Conservation (phyloP, 2,329 filamentous ascomycete species). For the Xylariaceae sp. region DNA sequence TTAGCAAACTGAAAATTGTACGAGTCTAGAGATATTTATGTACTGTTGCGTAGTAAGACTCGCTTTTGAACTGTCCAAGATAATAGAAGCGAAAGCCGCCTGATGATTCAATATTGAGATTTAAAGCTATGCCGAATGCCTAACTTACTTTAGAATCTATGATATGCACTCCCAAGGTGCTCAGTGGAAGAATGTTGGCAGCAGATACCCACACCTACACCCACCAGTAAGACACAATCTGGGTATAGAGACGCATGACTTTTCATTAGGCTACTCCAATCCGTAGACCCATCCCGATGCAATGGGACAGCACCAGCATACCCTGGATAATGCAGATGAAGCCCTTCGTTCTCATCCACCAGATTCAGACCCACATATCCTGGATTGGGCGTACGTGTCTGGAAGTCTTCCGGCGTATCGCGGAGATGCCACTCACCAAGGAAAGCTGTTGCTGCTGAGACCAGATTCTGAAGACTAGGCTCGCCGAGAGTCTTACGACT, state of each 20-base stretch:
- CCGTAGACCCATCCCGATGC: not conserved
- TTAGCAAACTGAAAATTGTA: too few relatives aligned
- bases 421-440: slow-evolving; percentile 9
- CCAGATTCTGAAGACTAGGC: slow-evolving; percentile 1
- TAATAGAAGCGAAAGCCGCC: too few relatives aligned
- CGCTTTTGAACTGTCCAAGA: too few relatives aligned
- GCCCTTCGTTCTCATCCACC: not conserved
- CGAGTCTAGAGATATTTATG: too few relatives aligned
- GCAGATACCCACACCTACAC: slow-evolving; percentile 5
- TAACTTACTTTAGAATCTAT: too few relatives aligned
- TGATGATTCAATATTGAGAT: too few relatives aligned
- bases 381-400: not conserved
- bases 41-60: too few relatives aligned
- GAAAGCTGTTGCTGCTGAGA: slow-evolving; percentile 7
- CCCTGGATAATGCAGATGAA: slow-evolving; percentile 12
- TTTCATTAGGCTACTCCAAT: slow-evolving; percentile 8
- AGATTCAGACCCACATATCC: slow-evolving; percentile 9
- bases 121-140: too few relatives aligned
- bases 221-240: slow-evolving; percentile 6
- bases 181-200: too few relatives aligned
- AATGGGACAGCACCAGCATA: slow-evolving; percentile 1
- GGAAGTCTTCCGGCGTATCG: not conserved
- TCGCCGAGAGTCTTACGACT: not conserved
- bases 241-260: not conserved
- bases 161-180: too few relatives aligned